phyloP scores from a whole-genome alignment of 78 protist species.

The Polysphondylium violaceum region DNA sequence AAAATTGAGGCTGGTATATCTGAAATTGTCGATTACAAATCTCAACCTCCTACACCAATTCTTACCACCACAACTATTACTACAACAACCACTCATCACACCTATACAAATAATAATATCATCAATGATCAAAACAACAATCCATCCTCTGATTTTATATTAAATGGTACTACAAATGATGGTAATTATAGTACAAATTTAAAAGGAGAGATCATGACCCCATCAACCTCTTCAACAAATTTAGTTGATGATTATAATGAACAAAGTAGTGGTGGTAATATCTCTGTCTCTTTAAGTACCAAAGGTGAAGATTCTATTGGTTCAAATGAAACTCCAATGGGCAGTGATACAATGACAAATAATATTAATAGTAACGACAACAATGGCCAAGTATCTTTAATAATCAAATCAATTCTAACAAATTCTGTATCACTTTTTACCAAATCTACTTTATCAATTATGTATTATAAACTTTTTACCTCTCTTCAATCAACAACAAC shows the following conservation, averaged over 20 bases:
- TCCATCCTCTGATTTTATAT: not conserved
- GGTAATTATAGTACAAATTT: not conserved
- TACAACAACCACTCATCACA: slow-evolving; percentile 53
- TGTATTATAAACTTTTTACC: slow-evolving; percentile 7
- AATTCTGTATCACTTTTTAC: slow-evolving; percentile 16
- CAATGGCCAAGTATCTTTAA: no score
- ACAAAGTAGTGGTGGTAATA: not conserved
- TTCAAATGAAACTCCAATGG: not conserved
- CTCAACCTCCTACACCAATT: slow-evolving; percentile 15
- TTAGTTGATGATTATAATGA: not conserved
- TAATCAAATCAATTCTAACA: slow-evolving; percentile 13
- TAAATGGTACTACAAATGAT: not conserved
- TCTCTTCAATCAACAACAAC: not conserved
- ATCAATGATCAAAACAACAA: not conserved
- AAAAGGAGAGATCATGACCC: not conserved
- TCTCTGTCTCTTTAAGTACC: not conserved
- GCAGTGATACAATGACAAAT: not conserved
- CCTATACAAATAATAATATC: not conserved
- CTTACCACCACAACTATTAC: slow-evolving; percentile 14
- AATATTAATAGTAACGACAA: not conserved
- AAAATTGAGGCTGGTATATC: slow-evolving; percentile 78
- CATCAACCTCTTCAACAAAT: not conserved
- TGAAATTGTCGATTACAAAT: slow-evolving; percentile 8
- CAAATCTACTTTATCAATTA: slow-evolving; percentile 16
- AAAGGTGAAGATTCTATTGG: not conserved